Conservation (phyloP, 2,329 filamentous ascomycete genomes). For the Alternaria burnsii region DNA sequence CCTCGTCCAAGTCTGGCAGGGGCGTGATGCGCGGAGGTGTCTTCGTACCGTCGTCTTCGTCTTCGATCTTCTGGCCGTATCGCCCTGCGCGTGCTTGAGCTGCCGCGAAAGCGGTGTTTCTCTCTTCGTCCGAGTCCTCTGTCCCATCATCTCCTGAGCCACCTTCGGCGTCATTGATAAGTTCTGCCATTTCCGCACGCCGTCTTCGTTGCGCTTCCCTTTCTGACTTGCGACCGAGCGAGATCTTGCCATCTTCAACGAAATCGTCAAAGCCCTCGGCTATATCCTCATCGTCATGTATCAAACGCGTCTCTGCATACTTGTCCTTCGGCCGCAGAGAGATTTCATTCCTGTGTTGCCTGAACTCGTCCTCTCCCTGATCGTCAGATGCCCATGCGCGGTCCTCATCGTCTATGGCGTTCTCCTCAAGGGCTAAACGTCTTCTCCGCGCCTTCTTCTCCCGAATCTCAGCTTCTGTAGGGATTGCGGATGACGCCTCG, state of each 20-base stretch:
- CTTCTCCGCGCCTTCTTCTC: constrained; percentile 91
- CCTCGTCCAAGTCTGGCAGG: constrained; percentile 75
- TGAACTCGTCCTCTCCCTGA: constrained; percentile 50
- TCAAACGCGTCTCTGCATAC: constrained; percentile 73
- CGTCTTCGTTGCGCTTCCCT: constrained; percentile 71
- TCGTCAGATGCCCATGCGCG: constrained; percentile 53
- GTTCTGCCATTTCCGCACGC: constrained; percentile 79
- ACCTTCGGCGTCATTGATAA: constrained; percentile 82
- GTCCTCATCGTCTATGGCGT: constrained; percentile 61
- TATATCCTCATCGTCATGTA: constrained; percentile 88
- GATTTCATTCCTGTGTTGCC: constrained; percentile 53
- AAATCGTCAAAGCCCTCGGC: constrained; percentile 94
- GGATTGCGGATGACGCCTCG: constrained; percentile 63
- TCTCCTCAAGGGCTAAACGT: constrained; percentile 77
- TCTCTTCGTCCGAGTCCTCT: constrained; percentile 69
- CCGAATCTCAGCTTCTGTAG: constrained; percentile 83
- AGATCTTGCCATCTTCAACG: constrained; percentile 82
- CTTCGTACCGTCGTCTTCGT: constrained; percentile 57
- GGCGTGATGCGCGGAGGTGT: constrained; percentile 79
- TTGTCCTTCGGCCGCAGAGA: constrained; percentile 67
- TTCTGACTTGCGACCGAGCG: constrained; percentile 81
- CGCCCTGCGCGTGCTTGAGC: constrained; percentile 88
- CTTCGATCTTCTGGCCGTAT: constrained; percentile 66
- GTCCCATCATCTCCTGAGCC: constrained; percentile 74
- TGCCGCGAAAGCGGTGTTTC: constrained; percentile 82